Conservation (phyloP, 2,329 filamentous ascomycete species). For the Pestalotiopsis sp. region DNA sequence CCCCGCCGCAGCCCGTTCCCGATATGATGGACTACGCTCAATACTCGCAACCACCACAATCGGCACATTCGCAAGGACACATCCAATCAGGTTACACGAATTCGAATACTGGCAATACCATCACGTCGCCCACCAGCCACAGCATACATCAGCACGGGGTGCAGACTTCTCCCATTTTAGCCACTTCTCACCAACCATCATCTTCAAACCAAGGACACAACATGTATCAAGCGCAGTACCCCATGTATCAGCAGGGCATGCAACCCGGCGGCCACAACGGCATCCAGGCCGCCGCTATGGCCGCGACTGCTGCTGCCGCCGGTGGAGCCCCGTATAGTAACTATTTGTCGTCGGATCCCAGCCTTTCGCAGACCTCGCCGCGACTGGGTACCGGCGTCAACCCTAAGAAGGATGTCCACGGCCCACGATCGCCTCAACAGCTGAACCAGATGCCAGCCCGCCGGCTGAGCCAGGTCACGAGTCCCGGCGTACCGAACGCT, state of each 20-base stretch:
- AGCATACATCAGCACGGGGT: conserved; percentile 67
- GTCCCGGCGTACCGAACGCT: conserved; percentile 72
- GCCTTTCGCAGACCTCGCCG: conserved; percentile 72
- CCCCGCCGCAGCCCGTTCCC: conserved; percentile 28
- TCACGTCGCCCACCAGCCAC: conserved; percentile 74
- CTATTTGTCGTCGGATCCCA: conserved; percentile 71
- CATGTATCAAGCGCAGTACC: conserved; percentile 80
- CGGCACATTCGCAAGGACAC: conserved; percentile 60
- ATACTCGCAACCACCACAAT: conserved; percentile 71
- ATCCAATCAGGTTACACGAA: conserved; percentile 64
- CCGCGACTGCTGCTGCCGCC: conserved; percentile 85
- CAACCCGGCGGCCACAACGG: conserved; percentile 76
- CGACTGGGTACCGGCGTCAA: conserved; percentile 66
- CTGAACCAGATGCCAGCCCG: conserved; percentile 67
- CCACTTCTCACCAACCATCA: conserved; percentile 73
- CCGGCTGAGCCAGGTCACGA: conserved; percentile 76
- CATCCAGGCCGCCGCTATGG: conserved; percentile 91
- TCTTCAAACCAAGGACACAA: conserved; percentile 67
- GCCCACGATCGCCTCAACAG: conserved; percentile 75
- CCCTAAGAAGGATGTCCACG: conserved; percentile 71
- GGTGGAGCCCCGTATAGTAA: conserved; percentile 70
- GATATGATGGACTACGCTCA: conserved; percentile 73
- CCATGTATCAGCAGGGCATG: conserved; percentile 73
- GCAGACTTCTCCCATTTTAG: conserved; percentile 79
- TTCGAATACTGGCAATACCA: conserved; percentile 56